Evolutionary conservation across 2,329 filamentous ascomycete genomes (phyloP), one percentile per base, ranked within the genome.

Genomic region (Colletotrichum sp.): DNA sequence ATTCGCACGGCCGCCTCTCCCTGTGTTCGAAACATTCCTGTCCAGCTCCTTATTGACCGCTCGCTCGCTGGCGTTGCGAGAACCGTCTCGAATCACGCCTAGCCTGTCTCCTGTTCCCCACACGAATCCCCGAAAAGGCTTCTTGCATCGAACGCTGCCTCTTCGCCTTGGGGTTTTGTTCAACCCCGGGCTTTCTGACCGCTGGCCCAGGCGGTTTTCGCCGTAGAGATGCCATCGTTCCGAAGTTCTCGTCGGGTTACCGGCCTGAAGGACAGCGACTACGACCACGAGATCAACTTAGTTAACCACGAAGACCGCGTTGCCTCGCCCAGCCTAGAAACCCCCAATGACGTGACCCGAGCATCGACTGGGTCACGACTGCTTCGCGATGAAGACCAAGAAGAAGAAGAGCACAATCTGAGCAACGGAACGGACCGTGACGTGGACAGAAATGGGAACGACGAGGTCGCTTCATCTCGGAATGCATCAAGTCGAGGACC

Each of bases 221-320:
- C 59, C 67, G 65, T 65, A 79, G 80, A 82, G 72, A 88, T 88
- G 87, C 82, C 83, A 66, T 76, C 76, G 30, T 71, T 78, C 78
- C 81, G 87, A 79, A 89, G 86, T 78, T 91, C 89, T 78, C 91
- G 91, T 80, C 91, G 92, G 80, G 89, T 87, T 49, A 82, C 87
- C 68, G 86, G 87, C 72, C 86, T 92, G 73, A 89, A 89, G 82
- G 91, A 92, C 78, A 86, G 85, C 82, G 91, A 93, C 79, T 93
- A 93, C 81, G 92, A 94, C 80, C 94, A 95, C 84, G 92, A 93
- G 82, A 96, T 96, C 81, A 85, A 83, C 79, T 90, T 96, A 49
- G 87, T 95, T 79, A 93, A 95, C 83, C 86, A 88, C 72, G 87
- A 87, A 80, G 77, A 81, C 76, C 39, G 32, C 66, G 71, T 60